These are phyloP conservation scores for Intubia oerlemansii DNA, from an alignment of 2,329 filamentous ascomycete genomes.

Conservation along the genomic window DNA sequence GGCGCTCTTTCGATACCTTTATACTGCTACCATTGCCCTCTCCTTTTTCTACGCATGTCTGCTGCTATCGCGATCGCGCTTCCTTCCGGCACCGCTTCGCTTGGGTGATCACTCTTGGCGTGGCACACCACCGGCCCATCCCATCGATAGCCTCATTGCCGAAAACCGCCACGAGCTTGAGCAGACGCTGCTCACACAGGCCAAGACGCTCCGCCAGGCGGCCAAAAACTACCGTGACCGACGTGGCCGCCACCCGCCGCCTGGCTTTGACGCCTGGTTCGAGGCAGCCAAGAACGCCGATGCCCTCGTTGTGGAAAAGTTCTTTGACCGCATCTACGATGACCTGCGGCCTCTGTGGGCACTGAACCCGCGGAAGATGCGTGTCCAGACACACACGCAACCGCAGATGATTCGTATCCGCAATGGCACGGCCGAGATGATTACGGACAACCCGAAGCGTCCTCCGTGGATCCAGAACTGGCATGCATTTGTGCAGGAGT, in stretches of 20 bases:
- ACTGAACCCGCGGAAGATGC: constrained; percentile 16
- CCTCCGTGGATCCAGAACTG: constrained; percentile 25
- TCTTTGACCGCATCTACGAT: constrained; percentile 30
- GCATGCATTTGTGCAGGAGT: constrained; percentile 25
- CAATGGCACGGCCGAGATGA: constrained; percentile 17
- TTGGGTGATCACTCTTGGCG: constrained; percentile 1
- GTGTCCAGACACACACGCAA: constrained; percentile 17
- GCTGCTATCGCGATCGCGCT: no score
- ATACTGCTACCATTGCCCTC: no score
- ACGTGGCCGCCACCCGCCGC: constrained; percentile 26
- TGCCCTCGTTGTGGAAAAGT: constrained; percentile 23
- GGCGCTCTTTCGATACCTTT: no score
- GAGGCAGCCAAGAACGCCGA: constrained; percentile 20
- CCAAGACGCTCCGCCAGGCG: constrained; percentile 12
- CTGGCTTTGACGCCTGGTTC: constrained; percentile 26
- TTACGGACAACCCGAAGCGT: constrained; percentile 16
- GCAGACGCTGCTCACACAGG: not conserved
- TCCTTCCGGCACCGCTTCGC: not conserved
- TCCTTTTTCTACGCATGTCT: no score
- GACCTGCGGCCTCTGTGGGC: constrained; percentile 33
- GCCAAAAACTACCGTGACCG: constrained; percentile 22
- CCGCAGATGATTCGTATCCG: constrained; percentile 25
- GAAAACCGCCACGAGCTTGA: not conserved
- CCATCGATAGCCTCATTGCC: constrained; percentile 1
- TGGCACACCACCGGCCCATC: not conserved